Percentiles rank a stretch among this genome's conserved stretches.
phyloP scores from a whole-genome alignment of 1,284 basidiomycete genomes.

The Cutaneotrichosporon daszewskae region DNA sequence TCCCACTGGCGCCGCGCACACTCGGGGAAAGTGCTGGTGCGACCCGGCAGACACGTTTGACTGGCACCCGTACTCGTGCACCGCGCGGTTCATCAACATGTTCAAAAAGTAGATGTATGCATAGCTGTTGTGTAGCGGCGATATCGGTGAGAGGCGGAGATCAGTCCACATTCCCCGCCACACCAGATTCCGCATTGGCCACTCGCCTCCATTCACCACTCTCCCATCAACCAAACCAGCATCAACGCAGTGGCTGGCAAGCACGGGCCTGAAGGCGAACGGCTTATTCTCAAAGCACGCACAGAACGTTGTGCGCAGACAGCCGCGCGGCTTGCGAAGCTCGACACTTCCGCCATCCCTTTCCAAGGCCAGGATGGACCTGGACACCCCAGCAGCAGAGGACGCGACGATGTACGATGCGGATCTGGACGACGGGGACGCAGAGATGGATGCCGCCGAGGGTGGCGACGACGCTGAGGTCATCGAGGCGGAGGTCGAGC shows the following conservation, averaged over 20 bases:
- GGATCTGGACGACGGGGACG: neutral
- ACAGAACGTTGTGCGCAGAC: too few species aligned
- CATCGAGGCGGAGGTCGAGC: neutral
- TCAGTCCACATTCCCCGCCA: neutral
- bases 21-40: constrained; percentile 44
- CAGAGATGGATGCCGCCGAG: neutral
- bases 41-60: constrained; percentile 46
- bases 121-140: neutral
- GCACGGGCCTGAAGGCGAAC: too few species aligned
- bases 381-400: too few species aligned
- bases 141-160: neutral
- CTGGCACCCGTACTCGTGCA: constrained; percentile 3
- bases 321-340: too few species aligned
- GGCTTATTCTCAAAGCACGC: too few species aligned
- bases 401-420: neutral
- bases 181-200: too few species aligned
- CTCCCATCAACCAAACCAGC: too few species aligned
- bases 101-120: neutral
- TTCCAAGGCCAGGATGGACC: too few species aligned
- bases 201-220: too few species aligned
- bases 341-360: too few species aligned
- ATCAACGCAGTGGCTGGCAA: too few species aligned
- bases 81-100: neutral
- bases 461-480: neutral
- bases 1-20: constrained; percentile 45